Evolutionary conservation across 2,329 filamentous ascomycete species (phyloP), one percentile per base, ranked within the genome.

Genomic region (Chaetomium globosum): DNA sequence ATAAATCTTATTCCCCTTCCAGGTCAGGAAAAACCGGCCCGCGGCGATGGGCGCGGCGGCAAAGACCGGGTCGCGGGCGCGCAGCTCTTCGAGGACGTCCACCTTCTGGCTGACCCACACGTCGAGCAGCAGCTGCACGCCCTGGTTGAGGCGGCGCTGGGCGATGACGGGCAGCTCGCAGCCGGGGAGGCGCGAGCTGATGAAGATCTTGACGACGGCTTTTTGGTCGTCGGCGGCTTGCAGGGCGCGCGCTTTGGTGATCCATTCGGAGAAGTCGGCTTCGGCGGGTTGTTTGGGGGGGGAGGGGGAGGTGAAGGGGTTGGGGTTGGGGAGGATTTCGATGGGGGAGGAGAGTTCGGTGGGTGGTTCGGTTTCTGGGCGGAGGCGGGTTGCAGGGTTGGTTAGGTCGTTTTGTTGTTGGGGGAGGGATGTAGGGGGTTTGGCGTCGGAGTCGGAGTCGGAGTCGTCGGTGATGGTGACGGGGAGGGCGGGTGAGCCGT

Each of bases 1-100:
- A 74, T 90, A 97, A 3, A 97, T 77, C 65, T 86, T 85, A 65
- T 85, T 86, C 30, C 86, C 84, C 68, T 88, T 88, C 89, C 91
- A 97, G 0, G 91, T 95, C 63, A 98, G 82, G 71, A 95, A 89
- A 21, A 96, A 79, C 0, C 81, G 79, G 12, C 26, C 13, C 16
- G 12, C 7, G 4, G 13, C n/a, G 7, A 82, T 78, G 2, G 28
- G 82, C 74, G 2, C 70, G 39, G 6, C 75, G 59, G 33, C 33
- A 12, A 36, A 36, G 33, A 10, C 33, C 33, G 33, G 33, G 8
- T 36, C 33, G 8, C 9, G 33, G 8, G 9, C 9, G 6, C 33
- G 33, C 33, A 36, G 26, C 26, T 26, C 26, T 4, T 1, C 75
- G 74, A 2, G 79, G 76, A 1, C 79, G 1, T 19, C 76, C 1